Base-by-base conservation (phyloP, 2,329 filamentous ascomycete genomes). In the Colletotrichum sp. region DNA sequence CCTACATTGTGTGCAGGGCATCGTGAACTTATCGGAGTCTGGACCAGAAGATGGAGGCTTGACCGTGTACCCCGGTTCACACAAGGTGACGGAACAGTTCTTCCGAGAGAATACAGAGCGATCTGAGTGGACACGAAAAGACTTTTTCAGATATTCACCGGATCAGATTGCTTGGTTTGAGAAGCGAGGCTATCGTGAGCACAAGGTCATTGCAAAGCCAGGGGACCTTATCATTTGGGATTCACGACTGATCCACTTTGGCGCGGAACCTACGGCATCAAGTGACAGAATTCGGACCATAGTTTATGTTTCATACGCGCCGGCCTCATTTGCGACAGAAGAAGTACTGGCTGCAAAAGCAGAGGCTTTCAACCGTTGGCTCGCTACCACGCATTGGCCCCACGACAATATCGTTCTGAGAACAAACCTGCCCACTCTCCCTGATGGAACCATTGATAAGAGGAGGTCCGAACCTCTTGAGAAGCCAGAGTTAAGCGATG, bases 181-280 rank as follows among this genome's bases (percentile, higher is more conserved):
- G 15, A 78, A 80, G 15, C 80, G 79, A n/a, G 83, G 83, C 6
- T 77, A 80, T n/a, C 68, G 80, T 30, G 81, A 81, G 73, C 76
- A 80, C 28, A 85, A 85, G 70, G 79, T 85, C 18, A 79, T 80
- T 72, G 82, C 82, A 10, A 83, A 84, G 26, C 80, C 81, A 0
- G 84, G 83, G 1, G 83, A 85, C 67, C 75, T 85, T 8, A 80
- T 85, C 16, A 75, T 84, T 1, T 85, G 84, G 83, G 84, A 85
- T 69, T 82, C 80, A 32, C 79, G 83, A 12, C 80, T 81, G 15
- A 80, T 83, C n/a, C 84, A 85, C 71, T 85, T 82, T 44, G 83
- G 69, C 4, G 69, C 73, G 6, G 69, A 75, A 57, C 69, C 64
- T 5, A 72, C 62, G 3, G 26, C 18, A 8, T 81, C 84, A 67